These are phyloP conservation scores for Penicillium simplicissimum DNA, from an alignment of 495 filamentous ascomycete genomes.

Conservation along the genomic window DNA sequence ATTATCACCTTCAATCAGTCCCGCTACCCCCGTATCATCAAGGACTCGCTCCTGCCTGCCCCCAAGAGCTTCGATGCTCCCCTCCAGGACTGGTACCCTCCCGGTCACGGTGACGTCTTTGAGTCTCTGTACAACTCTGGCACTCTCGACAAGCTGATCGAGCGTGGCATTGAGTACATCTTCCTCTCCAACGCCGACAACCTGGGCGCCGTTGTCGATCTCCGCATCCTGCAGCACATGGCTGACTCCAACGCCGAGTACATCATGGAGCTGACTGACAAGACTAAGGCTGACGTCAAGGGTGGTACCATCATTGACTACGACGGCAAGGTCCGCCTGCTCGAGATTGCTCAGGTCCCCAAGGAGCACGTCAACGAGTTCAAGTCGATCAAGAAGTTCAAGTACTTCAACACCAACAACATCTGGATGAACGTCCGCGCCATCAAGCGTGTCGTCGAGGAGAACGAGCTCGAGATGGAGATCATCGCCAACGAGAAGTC, in stretches of 20 bases:
- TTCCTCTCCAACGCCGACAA: slow-evolving; percentile 99
- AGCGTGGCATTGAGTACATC: slow-evolving; percentile 92
- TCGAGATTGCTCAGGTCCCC: slow-evolving; percentile 99
- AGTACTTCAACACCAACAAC: slow-evolving; percentile 99
- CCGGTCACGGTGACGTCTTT: slow-evolving; percentile 98
- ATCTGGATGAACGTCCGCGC: slow-evolving; percentile 99
- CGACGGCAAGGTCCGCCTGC: slow-evolving; percentile 90
- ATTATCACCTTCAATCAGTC: slow-evolving; percentile 99
- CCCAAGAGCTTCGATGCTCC: slow-evolving; percentile 86
- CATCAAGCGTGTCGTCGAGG: slow-evolving; percentile 98
- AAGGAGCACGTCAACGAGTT: slow-evolving; percentile 99
- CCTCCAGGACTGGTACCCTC: slow-evolving; percentile 98
- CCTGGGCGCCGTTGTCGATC: slow-evolving; percentile 94
- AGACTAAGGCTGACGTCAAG: slow-evolving; percentile 99
- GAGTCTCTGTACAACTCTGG: slow-evolving; percentile 99
- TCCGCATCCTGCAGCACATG: slow-evolving; percentile 99
- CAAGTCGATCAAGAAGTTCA: slow-evolving; percentile 99
- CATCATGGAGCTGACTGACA: slow-evolving; percentile 99
- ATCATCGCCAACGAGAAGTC: slow-evolving; percentile 99
- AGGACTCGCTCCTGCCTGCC: slow-evolving; percentile 95
- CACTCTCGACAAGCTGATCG: slow-evolving; percentile 92
- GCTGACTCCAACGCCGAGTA: slow-evolving; percentile 93
- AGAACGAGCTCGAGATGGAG: slow-evolving; percentile 98
- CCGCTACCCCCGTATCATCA: slow-evolving; percentile 92
- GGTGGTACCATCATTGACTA: slow-evolving; percentile 99